A percentile compares a stretch with the other conserved stretches of the same genome.
Conservation (phyloP, 202 grass and related monocot genomes). For the Sporobolus alterniflorus region DNA sequence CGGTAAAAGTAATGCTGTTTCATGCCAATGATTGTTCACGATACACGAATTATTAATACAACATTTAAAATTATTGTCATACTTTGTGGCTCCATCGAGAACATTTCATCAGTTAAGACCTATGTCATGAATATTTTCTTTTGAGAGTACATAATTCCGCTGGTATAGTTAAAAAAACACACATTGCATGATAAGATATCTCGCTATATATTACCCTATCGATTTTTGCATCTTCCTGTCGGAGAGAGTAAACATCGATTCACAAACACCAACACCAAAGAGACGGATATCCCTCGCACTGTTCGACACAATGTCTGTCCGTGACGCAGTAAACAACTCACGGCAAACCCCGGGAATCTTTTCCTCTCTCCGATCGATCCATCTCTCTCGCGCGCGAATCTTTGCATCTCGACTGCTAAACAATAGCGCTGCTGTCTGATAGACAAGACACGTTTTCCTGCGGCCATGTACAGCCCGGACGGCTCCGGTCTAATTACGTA, state of each 20-base stretch:
- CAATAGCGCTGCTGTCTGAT: slow-evolving; percentile 6
- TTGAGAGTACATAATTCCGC: no score
- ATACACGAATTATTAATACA: no score
- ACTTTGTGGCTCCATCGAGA: no score
- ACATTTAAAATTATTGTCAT: no score
- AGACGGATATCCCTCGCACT: slow-evolving; percentile 44
- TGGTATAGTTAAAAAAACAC: no score
- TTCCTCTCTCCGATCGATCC: not conserved
- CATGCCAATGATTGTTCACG: no score
- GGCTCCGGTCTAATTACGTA: no score
- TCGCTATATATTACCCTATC: not conserved
- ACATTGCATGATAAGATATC: no score
- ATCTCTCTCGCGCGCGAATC: slow-evolving; percentile 31
- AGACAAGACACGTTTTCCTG: slow-evolving; percentile 51
- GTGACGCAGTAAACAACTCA: not conserved
- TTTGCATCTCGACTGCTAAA: slow-evolving; percentile 43
- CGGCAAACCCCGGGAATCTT: slow-evolving; percentile 29
- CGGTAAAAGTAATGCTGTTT: no score
- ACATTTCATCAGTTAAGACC: no score
- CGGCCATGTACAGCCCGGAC: slow-evolving; percentile 6
- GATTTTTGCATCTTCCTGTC: not conserved
- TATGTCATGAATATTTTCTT: no score
- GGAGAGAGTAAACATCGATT: not conserved
- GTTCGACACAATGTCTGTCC: slow-evolving; percentile 18
- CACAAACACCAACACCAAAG: not conserved